Evolutionary conservation across 345 rosid species (phyloP).

Genomic region (Hirschfeldia incana): DNA sequence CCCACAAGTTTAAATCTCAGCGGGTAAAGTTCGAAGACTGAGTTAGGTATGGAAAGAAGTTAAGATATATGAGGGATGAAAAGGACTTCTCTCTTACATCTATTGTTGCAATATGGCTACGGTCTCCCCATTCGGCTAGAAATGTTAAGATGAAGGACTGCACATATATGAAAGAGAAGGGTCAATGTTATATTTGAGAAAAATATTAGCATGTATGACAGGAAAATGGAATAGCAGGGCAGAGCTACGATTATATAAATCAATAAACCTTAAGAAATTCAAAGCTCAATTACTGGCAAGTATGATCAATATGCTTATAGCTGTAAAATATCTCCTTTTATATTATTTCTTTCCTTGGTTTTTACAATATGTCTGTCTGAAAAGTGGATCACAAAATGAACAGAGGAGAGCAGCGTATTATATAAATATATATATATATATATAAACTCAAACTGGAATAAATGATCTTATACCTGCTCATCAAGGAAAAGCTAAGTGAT

Average conservation of each 20-base stretch:
- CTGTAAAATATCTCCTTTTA: not conserved
- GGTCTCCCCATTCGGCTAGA: conserved; percentile 99
- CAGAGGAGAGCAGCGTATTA: no score
- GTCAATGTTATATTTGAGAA: not conserved
- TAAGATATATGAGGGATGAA: conserved; percentile 2
- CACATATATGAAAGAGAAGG: conserved; percentile 22
- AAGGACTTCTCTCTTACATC: conserved; percentile 63
- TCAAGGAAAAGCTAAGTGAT: no score
- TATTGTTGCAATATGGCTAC: conserved; percentile 99
- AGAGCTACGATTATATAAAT: not conserved
- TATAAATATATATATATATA: no score
- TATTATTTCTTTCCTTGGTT: no score
- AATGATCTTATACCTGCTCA: no score
- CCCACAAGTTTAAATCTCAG: not conserved
- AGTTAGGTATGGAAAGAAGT: not conserved
- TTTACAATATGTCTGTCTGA: no score
- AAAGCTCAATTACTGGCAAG: not conserved
- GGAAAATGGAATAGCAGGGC: not conserved
- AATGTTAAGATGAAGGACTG: conserved; percentile 95
- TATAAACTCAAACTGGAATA: no score
- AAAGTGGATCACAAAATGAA: no score
- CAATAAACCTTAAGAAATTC: not conserved
- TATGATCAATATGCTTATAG: not conserved
- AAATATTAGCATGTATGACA: not conserved
- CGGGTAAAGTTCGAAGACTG: not conserved